phyloP scores from a whole-genome alignment of 352 stramenopile genomes.

The Globisporangium splendens region DNA sequence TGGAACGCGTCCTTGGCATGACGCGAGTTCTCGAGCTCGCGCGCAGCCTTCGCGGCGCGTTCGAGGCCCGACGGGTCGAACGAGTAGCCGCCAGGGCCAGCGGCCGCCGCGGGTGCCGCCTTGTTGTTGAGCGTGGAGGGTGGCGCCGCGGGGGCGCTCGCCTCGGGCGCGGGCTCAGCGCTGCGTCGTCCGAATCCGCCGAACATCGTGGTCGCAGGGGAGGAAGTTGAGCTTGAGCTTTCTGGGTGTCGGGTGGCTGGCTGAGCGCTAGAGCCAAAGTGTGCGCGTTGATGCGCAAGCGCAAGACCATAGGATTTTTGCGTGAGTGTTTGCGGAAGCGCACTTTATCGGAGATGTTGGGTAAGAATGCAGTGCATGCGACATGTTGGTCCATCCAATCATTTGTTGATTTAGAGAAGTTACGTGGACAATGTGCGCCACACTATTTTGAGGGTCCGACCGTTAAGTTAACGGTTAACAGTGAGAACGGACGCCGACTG shows the following conservation, averaged over 20 bases:
- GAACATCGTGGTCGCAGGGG: conserved; percentile 11
- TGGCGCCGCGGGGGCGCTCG: not conserved
- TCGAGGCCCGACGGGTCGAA: conserved; percentile 97
- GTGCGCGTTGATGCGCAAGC: too few relatives aligned
- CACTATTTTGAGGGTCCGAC: not conserved
- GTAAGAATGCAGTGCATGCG: not conserved
- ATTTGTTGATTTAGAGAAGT: not conserved
- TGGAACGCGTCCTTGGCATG: conserved; percentile 94
- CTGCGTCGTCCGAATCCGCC: conserved; percentile 19
- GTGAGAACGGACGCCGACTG: not conserved
- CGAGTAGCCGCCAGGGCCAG: conserved; percentile 60
- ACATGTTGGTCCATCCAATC: not conserved
- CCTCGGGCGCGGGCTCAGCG: conserved; percentile 13
- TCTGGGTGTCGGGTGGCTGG: too few relatives aligned
- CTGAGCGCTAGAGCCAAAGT: too few relatives aligned
- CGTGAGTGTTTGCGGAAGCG: too few relatives aligned
- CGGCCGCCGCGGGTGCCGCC: conserved; percentile 8
- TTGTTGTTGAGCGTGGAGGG: conserved; percentile 23
- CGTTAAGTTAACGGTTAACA: not conserved
- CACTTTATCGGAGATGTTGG: not conserved
- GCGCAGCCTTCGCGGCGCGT: conserved; percentile 95
- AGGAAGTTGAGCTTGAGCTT: too few relatives aligned
- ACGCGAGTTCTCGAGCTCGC: conserved; percentile 94
- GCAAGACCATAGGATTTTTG: not conserved
- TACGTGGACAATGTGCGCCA: not conserved